Percentiles rank a stretch among this genome's conserved stretches.
Conservation (phyloP, 73 alveolate genomes). For the Blepharisma japonicum region DNA sequence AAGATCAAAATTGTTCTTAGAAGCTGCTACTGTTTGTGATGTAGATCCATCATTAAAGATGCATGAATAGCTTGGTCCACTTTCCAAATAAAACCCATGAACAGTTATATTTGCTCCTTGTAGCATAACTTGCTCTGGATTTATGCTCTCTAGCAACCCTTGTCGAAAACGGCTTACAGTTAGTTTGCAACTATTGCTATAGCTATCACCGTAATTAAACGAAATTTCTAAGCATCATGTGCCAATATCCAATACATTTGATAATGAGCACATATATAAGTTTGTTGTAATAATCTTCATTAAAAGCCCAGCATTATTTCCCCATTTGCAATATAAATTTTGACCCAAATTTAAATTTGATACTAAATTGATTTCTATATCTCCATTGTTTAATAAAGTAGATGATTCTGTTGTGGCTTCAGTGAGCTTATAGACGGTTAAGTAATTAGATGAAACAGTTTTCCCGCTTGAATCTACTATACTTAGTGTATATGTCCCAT, state of each 20-base stretch:
- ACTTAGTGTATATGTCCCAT: neutral
- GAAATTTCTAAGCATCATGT: neutral
- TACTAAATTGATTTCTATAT: neutral
- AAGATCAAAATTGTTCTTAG: too few relatives aligned
- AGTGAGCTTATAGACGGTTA: neutral
- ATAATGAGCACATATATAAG: neutral
- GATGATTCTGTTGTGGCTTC: neutral
- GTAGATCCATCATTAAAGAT: too few relatives aligned
- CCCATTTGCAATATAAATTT: constrained; percentile 18
- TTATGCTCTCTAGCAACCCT: too few relatives aligned
- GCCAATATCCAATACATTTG: neutral
- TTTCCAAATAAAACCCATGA: too few relatives aligned
- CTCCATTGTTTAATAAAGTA: neutral
- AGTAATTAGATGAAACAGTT: neutral
- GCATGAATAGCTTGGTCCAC: too few relatives aligned
- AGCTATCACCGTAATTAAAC: too few relatives aligned
- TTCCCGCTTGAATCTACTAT: neutral
- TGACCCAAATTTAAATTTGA: neutral
- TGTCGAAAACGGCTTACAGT: too few relatives aligned
- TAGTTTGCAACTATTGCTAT: too few relatives aligned
- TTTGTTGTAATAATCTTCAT: neutral
- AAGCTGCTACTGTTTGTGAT: too few relatives aligned
- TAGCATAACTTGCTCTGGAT: too few relatives aligned
- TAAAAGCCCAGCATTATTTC: neutral
- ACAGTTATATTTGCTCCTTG: too few relatives aligned